A percentile compares a stretch with the other conserved stretches of the same genome.
Evolutionary conservation across 2,329 filamentous ascomycete genomes (phyloP).

Genomic region (Fusarium graminum): DNA sequence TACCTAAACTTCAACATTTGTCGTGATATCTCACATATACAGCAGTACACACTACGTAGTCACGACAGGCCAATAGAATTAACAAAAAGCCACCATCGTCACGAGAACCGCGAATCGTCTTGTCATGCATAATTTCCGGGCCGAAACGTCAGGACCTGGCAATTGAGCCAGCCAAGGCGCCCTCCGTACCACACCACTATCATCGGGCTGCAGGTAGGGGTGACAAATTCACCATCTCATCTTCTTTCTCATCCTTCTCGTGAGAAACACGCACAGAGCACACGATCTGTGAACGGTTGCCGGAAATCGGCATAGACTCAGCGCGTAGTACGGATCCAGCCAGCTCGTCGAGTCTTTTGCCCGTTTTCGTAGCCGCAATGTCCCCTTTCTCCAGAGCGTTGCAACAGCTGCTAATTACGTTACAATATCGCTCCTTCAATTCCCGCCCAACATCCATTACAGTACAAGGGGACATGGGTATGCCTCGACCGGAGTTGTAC

Average conservation of each 20-base stretch:
- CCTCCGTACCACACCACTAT: constrained; percentile 10
- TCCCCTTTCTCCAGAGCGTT: neutral
- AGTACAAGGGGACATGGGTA: neutral
- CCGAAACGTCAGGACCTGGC: constrained; percentile 46
- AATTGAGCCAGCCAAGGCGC: constrained; percentile 7
- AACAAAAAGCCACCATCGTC: constrained; percentile 34
- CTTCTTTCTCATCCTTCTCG: neutral
- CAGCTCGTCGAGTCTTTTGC: neutral
- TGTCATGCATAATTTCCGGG: constrained; percentile 47
- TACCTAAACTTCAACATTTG: neutral
- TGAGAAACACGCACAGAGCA: constrained; percentile 1
- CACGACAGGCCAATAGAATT: neutral
- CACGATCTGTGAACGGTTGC: constrained; percentile 19
- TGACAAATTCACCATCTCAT: neutral
- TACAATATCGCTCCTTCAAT: neutral
- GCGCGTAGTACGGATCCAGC: constrained; percentile 16
- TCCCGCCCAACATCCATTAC: neutral
- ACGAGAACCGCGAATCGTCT: constrained; percentile 40
- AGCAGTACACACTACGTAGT: neutral
- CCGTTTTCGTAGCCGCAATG: constrained; percentile 1
- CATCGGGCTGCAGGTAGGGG: constrained; percentile 7
- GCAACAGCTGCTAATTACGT: constrained; percentile 1
- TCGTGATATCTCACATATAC: neutral
- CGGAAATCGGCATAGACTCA: constrained; percentile 17
- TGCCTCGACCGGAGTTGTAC: neutral